Conservation (phyloP, 208 protist genomes). For the Novymonas esmeraldas region DNA sequence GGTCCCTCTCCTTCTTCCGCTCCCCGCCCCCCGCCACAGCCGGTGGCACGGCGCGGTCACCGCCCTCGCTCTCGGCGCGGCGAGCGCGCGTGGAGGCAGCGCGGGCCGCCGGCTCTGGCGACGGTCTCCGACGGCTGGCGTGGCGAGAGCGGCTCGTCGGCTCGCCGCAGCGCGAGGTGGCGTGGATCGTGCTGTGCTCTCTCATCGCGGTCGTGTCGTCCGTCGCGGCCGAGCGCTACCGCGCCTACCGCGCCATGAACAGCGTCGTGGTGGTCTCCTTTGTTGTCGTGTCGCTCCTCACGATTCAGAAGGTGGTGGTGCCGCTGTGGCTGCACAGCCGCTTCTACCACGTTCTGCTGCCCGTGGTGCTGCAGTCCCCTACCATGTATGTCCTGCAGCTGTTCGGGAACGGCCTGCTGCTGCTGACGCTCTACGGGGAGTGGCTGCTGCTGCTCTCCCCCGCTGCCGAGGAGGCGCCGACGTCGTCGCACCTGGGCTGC, state of each 20-base stretch:
- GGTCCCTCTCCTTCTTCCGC: conserved; percentile 68
- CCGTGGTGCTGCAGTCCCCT: conserved; percentile 27
- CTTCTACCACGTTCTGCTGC: conserved; percentile 54
- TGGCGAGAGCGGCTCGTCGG: conserved; percentile 28
- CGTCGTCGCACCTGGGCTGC: conserved; percentile 60
- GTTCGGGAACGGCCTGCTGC: conserved; percentile 44
- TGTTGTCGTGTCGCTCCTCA: conserved; percentile 20
- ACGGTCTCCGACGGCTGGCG: too few species aligned
- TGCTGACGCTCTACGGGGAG: conserved; percentile 33
- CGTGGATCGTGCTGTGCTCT: conserved; percentile 46
- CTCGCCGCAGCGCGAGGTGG: conserved; percentile 21
- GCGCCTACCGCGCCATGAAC: conserved; percentile 31
- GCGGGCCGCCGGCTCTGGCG: too few species aligned
- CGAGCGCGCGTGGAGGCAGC: too few species aligned
- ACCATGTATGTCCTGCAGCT: conserved; percentile 49
- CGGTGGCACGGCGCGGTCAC: too few species aligned
- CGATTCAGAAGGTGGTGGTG: conserved; percentile 28
- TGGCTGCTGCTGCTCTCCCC: conserved; percentile 47
- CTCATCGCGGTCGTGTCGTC: conserved; percentile 39
- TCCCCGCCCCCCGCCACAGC: conserved; percentile 5
- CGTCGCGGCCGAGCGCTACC: conserved; percentile 45
- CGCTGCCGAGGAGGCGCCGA: conserved; percentile 22
- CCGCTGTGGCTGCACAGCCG: conserved; percentile 12
- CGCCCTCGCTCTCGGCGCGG: too few species aligned
- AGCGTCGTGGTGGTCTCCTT: conserved; percentile 33